Evolutionary conservation across 148 eudicot species (phyloP).

Genomic region (Arctostaphylos glauca): DNA sequence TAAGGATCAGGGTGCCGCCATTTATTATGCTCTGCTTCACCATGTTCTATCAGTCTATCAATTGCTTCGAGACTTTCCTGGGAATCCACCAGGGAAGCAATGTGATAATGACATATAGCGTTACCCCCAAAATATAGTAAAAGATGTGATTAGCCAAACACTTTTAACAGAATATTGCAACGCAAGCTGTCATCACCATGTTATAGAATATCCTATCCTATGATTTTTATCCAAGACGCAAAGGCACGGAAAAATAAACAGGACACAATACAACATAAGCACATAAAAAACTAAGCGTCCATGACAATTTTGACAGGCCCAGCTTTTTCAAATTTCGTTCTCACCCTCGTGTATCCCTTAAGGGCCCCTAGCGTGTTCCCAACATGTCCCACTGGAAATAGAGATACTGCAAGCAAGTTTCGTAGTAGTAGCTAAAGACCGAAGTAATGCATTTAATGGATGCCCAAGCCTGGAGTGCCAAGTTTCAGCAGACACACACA

Average conservation of each 20-base stretch:
- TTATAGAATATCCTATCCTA: not conserved
- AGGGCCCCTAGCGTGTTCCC: too few species aligned
- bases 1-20: slow-evolving; percentile 99
- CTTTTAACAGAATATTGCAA: not conserved
- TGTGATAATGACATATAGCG: not conserved
- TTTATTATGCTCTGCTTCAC: slow-evolving; percentile 74
- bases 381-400: too few species aligned
- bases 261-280: too few species aligned
- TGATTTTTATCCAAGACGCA: not conserved
- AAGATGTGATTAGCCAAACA: not conserved
- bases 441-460: too few species aligned
- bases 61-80: slow-evolving; percentile 83
- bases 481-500: too few species aligned
- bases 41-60: slow-evolving; percentile 78
- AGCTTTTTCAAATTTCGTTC: too few species aligned
- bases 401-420: too few species aligned
- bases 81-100: slow-evolving; percentile 20
- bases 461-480: too few species aligned
- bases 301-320: too few species aligned
- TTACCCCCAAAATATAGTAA: not conserved
- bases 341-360: too few species aligned
- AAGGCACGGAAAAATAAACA: not conserved
- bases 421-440: too few species aligned
- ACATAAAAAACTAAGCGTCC: too few species aligned
- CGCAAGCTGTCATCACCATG: not conserved